Percentiles rank a stretch among this genome's conserved stretches.
Conservation (phyloP, 345 rosid species). For the Lepidium sativum region DNA sequence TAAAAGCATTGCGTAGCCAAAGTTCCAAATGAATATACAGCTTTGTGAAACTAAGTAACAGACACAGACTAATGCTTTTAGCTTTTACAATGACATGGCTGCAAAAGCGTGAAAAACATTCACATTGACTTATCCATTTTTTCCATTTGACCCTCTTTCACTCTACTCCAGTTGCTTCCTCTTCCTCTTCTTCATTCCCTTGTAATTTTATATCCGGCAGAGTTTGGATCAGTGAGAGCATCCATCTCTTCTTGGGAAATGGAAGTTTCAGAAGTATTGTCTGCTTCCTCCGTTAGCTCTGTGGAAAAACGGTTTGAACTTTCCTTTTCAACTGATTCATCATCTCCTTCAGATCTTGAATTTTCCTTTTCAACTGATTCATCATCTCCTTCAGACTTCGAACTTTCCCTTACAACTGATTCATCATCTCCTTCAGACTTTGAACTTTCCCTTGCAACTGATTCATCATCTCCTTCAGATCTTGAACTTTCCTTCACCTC, state of each 20-base stretch:
- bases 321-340: constrained; percentile 33
- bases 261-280: constrained; percentile 27
- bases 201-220: constrained; percentile 39
- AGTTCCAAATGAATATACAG: constrained; percentile 23
- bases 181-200: constrained; percentile 30
- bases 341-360: constrained; percentile 25
- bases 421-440: not conserved
- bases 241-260: constrained; percentile 40
- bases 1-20: constrained; percentile 14
- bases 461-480: constrained; percentile 24
- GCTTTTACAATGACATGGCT: constrained; percentile 10
- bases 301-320: constrained; percentile 16
- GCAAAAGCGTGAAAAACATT: constrained; percentile 17
- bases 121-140: not conserved
- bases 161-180: constrained; percentile 36
- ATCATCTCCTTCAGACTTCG: constrained; percentile 23
- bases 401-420: not conserved
- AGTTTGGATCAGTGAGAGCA: constrained; percentile 38
- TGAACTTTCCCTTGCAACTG: constrained; percentile 30
- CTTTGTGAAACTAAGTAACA: not conserved
- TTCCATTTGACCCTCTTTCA: constrained; percentile 10
- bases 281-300: constrained; percentile 29
- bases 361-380: constrained; percentile 28
- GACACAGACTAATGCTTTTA: not conserved
- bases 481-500: constrained; percentile 28